Conservation (phyloP, 2,329 filamentous ascomycete species). For the Coccinonectria pachysandricola region DNA sequence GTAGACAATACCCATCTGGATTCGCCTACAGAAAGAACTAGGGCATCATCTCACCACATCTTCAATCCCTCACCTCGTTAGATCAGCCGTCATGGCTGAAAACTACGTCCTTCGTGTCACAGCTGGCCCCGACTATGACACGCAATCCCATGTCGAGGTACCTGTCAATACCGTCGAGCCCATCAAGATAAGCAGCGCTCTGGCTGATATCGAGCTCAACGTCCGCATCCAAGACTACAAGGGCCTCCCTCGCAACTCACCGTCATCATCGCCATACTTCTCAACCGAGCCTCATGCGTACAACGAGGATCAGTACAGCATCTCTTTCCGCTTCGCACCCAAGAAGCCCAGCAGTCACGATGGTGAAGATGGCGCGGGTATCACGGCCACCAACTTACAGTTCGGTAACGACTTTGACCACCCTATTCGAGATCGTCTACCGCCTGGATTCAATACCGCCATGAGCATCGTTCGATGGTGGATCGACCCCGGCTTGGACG, state of each 20-base stretch:
- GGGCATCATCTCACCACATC: no score
- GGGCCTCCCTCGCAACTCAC: conserved; percentile 63
- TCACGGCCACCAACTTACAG: conserved; percentile 64
- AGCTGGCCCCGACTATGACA: conserved; percentile 67
- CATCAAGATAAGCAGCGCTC: conserved; percentile 50
- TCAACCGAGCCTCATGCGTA: conserved; percentile 52
- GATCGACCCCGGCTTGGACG: conserved; percentile 84
- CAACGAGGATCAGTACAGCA: conserved; percentile 71
- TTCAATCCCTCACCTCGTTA: not conserved
- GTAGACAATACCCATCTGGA: no score
- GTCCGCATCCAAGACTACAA: conserved; percentile 60
- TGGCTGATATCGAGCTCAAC: conserved; percentile 57
- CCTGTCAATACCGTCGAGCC: conserved; percentile 62
- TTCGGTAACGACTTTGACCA: conserved; percentile 95
- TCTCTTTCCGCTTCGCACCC: conserved; percentile 69
- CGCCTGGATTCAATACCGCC: conserved; percentile 76
- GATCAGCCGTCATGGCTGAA: conserved; percentile 41
- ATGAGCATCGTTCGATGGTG: conserved; percentile 81
- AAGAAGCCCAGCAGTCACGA: conserved; percentile 36
- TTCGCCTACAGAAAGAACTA: no score
- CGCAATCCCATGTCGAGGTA: conserved; percentile 59
- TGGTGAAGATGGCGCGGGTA: conserved; percentile 26
- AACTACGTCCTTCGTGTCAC: conserved; percentile 76
- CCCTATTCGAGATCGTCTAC: conserved; percentile 76
- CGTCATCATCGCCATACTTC: conserved; percentile 69